phyloP scores from a whole-genome alignment of 768 basidiomycete genomes.

The Amanita muscaria region DNA sequence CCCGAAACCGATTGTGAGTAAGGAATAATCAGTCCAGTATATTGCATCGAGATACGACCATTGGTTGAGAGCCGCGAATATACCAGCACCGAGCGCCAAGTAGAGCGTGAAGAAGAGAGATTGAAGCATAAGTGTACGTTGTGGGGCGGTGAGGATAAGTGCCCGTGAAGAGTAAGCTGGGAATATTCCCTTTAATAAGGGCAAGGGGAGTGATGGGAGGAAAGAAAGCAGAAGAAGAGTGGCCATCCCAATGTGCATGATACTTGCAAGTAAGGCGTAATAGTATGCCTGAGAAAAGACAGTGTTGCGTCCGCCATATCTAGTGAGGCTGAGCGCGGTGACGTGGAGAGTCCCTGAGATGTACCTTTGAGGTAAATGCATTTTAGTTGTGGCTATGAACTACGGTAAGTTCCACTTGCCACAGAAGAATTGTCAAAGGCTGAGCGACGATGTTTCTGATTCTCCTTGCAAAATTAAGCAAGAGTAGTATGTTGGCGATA shows the following conservation, averaged over 20 bases:
- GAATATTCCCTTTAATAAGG: constrained; percentile 22
- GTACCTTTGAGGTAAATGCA: constrained; percentile 21
- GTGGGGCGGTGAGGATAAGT: constrained; percentile 27
- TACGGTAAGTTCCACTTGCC: constrained; percentile 16
- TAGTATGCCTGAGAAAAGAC: constrained; percentile 29
- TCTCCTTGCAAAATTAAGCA: constrained; percentile 31
- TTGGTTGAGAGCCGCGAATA: constrained; percentile 26
- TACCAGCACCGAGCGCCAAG: constrained; percentile 28
- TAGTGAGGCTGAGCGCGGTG: constrained; percentile 23
- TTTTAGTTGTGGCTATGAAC: background rate
- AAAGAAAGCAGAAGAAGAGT: constrained; percentile 20
- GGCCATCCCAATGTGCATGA: constrained; percentile 21
- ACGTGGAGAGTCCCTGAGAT: constrained; percentile 26
- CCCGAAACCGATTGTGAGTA: constrained; percentile 33
- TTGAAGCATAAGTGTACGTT: constrained; percentile 36
- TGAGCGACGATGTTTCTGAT: constrained; percentile 28
- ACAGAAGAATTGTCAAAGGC: constrained; percentile 27
- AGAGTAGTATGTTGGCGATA: constrained; percentile 25
- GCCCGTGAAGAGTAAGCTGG: constrained; percentile 30
- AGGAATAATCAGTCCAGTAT: constrained; percentile 36
- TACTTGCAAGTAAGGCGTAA: constrained; percentile 26
- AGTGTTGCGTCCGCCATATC: constrained; percentile 12
- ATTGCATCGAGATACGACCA: constrained; percentile 32
- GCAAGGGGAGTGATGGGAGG: constrained; percentile 16
- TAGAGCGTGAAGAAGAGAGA: constrained; percentile 31